phyloP scores from a whole-genome alignment of 495 filamentous ascomycete species.

The Hypoxylon cercidicola region DNA sequence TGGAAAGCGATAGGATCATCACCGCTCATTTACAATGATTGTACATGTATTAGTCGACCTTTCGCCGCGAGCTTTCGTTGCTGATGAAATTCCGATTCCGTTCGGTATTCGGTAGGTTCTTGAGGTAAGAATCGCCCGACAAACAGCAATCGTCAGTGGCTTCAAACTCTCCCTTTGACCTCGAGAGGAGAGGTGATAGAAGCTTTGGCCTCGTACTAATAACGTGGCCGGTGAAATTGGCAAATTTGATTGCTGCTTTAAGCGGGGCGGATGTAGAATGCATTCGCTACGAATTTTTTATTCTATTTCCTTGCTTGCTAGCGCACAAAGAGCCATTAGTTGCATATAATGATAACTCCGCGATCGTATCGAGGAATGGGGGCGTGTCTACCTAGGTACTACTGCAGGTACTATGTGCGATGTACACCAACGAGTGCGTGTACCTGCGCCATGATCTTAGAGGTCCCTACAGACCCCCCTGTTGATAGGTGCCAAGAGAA shows the following conservation, averaged over 20 bases:
- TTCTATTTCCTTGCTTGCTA: no score
- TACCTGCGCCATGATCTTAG: slow-evolving; percentile 17
- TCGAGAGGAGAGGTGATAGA: background rate
- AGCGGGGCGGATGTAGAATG: slow-evolving; percentile 1
- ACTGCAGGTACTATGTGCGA: slow-evolving; percentile 19
- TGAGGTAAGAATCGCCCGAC: slow-evolving; percentile 26
- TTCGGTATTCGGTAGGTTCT: slow-evolving; percentile 9
- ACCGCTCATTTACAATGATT: slow-evolving; percentile 27
- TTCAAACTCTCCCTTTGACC: background rate
- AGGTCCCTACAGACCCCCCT: slow-evolving; percentile 11
- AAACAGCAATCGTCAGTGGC: slow-evolving; percentile 9
- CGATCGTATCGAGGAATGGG: no score
- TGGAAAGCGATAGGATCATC: slow-evolving; percentile 25
- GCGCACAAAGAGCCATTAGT: no score
- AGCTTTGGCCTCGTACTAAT: slow-evolving; percentile 7
- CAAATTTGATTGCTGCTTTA: slow-evolving; percentile 32
- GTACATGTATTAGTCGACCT: slow-evolving; percentile 2
- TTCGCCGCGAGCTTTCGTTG: background rate
- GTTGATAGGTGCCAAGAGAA: slow-evolving; percentile 30
- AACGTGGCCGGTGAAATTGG: slow-evolving; percentile 15
- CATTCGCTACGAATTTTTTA: background rate
- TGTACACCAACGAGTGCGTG: no score
- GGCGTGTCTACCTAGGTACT: background rate
- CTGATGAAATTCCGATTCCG: slow-evolving; percentile 10
- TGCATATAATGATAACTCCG: no score